Percentiles rank a stretch among this genome's conserved stretches.
These are phyloP conservation scores for Fagus crenata DNA, from an alignment of 306 rosid genomes.

Conservation along the genomic window DNA sequence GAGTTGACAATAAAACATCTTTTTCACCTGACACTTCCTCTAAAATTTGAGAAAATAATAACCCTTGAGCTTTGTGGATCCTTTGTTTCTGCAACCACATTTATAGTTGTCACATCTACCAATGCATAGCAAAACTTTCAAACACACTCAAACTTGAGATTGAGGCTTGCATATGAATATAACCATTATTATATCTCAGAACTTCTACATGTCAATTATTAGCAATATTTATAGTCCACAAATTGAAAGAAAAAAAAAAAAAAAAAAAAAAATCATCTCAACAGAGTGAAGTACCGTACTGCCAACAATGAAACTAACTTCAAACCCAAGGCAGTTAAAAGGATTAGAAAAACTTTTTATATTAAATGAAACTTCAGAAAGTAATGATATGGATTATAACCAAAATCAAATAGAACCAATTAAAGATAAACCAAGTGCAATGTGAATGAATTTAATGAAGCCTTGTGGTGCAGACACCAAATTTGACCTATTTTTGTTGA, in stretches of 20 bases:
- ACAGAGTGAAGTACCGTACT: not conserved
- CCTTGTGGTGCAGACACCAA: not conserved
- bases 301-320: not conserved
- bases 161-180: not conserved
- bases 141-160: not conserved
- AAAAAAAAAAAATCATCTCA: constrained; percentile 12
- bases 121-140: not conserved
- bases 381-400: not conserved
- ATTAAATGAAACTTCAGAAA: not conserved
- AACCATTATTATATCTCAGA: not conserved
- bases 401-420: too few relatives aligned
- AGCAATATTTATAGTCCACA: not conserved
- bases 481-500: too few relatives aligned
- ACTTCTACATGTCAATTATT: not conserved
- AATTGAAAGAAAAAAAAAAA: constrained; percentile 1
- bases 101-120: constrained; percentile 28
- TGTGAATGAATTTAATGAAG: not conserved
- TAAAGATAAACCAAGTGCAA: not conserved
- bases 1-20: constrained; percentile 22
- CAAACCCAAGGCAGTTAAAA: not conserved
- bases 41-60: constrained; percentile 87
- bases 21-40: constrained; percentile 89
- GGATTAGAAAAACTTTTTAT: too few relatives aligned
- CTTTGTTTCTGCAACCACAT: constrained; percentile 59
- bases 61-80: constrained; percentile 85